Conservation (phyloP, 306 rosid genomes). For the Inga oerstediana region DNA sequence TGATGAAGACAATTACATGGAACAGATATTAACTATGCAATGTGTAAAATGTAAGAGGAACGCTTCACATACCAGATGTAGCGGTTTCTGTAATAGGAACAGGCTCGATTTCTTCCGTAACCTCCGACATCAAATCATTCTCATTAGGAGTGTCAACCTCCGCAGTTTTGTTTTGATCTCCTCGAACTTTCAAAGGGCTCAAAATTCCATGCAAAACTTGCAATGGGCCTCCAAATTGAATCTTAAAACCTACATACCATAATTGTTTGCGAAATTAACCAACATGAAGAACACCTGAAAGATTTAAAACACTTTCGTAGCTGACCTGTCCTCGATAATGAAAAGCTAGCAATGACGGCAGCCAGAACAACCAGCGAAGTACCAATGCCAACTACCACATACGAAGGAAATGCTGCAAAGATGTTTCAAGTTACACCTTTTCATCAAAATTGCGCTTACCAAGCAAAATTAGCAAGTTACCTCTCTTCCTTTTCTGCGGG, state of each 20-base stretch:
- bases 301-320: not conserved
- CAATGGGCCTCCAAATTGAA: slow-evolving; percentile 56
- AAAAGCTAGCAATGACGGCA: slow-evolving; percentile 55
- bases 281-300: not conserved
- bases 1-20: not conserved
- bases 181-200: slow-evolving; percentile 30
- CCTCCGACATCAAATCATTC: slow-evolving; percentile 33
- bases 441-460: not conserved
- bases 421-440: not conserved
- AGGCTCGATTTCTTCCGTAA: slow-evolving; percentile 36
- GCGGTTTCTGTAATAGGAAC: slow-evolving; percentile 27
- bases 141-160: slow-evolving; percentile 37
- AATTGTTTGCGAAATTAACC: not conserved
- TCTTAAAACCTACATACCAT: slow-evolving; percentile 48
- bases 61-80: slow-evolving; percentile 42
- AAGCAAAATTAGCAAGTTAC: not conserved
- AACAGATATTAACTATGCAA: not conserved
- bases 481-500: slow-evolving; percentile 4
- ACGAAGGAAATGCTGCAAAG: slow-evolving; percentile 52
- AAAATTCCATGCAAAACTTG: slow-evolving; percentile 48
- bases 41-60: not conserved
- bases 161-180: slow-evolving; percentile 12
- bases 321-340: slow-evolving; percentile 63
- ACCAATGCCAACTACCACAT: slow-evolving; percentile 52
- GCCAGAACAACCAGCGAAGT: slow-evolving; percentile 60